phyloP scores from a whole-genome alignment of 1,284 basidiomycete genomes.

The Ustilago crameri region DNA sequence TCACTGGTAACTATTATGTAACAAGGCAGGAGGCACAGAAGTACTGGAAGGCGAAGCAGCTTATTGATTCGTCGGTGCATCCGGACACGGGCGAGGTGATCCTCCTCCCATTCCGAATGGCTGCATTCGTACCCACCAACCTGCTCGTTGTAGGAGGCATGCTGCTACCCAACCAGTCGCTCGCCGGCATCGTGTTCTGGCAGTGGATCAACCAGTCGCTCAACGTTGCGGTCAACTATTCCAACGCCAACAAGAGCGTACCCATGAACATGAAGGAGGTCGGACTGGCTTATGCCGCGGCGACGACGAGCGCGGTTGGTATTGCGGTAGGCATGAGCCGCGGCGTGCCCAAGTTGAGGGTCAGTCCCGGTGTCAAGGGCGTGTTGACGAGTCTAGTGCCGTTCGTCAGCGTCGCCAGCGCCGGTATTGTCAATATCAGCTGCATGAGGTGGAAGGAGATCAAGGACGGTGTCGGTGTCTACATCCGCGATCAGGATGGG shows the following conservation, averaged over 20 bases:
- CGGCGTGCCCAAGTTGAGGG: conserved; percentile 69
- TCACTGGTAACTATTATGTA: conserved; percentile 35
- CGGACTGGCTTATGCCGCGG: conserved; percentile 71
- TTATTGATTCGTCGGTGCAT: conserved; percentile 70
- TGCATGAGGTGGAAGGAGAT: conserved; percentile 74
- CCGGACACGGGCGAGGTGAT: conserved; percentile 69
- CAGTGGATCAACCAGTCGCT: conserved; percentile 73
- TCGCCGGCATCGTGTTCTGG: conserved; percentile 71
- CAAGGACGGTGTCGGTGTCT: conserved; percentile 72
- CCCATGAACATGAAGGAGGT: conserved; percentile 70
- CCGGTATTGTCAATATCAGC: conserved; percentile 63
- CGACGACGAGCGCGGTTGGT: conserved; percentile 71
- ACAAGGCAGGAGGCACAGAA: conserved; percentile 31
- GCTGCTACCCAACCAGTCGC: conserved; percentile 52
- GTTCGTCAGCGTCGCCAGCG: conserved; percentile 71
- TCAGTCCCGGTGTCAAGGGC: conserved; percentile 40
- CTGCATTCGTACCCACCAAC: conserved; percentile 73
- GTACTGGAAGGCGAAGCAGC: conserved; percentile 55
- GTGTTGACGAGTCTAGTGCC: conserved; percentile 70
- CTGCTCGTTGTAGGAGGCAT: conserved; percentile 71
- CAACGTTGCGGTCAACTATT: conserved; percentile 67
- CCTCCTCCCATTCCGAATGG: conserved; percentile 72
- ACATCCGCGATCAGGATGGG: conserved; percentile 60
- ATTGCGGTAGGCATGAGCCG: conserved; percentile 72
- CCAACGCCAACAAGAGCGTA: conserved; percentile 71